Percentiles rank a stretch among this genome's conserved stretches.
Conservation (phyloP, 2,329 filamentous ascomycete species). For the Colletotrichum spinosum region DNA sequence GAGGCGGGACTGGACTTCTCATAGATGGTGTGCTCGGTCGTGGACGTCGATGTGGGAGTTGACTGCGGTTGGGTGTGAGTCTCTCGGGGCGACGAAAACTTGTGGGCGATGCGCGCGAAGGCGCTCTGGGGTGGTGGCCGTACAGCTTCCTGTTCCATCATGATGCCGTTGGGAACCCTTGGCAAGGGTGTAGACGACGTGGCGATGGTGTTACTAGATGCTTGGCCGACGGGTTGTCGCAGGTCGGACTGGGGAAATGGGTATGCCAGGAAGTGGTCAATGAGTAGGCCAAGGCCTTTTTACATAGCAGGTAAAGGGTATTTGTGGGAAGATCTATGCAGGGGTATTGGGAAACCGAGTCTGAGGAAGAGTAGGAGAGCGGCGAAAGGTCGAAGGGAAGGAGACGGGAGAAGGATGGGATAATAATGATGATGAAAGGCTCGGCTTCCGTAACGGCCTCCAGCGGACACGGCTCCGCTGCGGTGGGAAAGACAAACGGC, state of each 20-base stretch:
- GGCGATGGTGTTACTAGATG: not conserved
- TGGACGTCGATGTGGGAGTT: constrained; percentile 2
- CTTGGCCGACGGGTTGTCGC: constrained; percentile 3
- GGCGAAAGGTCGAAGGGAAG: not conserved
- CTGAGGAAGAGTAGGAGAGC: constrained; percentile 1
- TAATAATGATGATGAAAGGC: constrained; percentile 25
- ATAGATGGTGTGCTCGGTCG: constrained; percentile 23
- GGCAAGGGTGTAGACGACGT: not conserved
- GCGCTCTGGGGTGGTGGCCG: constrained; percentile 30
- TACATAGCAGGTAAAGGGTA: constrained; percentile 5
- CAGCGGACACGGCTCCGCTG: constrained; percentile 12
- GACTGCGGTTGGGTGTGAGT: constrained; percentile 1
- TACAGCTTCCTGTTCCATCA: constrained; percentile 19
- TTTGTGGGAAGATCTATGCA: constrained; percentile 12
- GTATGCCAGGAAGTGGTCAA: not conserved
- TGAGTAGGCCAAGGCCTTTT: constrained; percentile 23
- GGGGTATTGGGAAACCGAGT: constrained; percentile 5
- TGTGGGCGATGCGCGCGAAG: constrained; percentile 38
- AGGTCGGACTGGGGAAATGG: not conserved
- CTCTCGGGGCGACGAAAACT: constrained; percentile 26
- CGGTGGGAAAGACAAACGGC: not conserved
- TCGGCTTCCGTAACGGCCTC: constrained; percentile 17
- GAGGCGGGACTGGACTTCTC: constrained; percentile 22
- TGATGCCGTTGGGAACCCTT: constrained; percentile 15
- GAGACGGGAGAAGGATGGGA: constrained; percentile 9